Percentiles rank a stretch among this genome's conserved stretches.
phyloP scores from a whole-genome alignment of 345 rosid species.

The Isatis tinctoria region DNA sequence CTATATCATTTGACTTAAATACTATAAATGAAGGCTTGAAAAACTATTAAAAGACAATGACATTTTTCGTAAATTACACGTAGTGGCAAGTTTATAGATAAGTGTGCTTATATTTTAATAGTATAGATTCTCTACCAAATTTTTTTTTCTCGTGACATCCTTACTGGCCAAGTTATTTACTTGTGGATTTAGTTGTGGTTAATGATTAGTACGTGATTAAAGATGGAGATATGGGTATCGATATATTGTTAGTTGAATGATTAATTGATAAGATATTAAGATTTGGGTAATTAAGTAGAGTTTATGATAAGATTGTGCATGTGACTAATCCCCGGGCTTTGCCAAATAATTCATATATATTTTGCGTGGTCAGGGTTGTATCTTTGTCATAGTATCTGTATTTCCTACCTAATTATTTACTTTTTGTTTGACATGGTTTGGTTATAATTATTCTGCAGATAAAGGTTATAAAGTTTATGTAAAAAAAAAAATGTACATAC shows the following conservation, averaged over 20 bases:
- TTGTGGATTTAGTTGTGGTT: constrained; percentile 15
- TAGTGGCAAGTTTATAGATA: no score
- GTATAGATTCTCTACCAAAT: neutral
- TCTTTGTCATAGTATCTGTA: constrained; percentile 7
- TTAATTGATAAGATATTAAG: constrained; percentile 23
- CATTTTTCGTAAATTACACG: no score
- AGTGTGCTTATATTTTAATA: no score
- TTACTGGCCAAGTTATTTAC: constrained; percentile 8
- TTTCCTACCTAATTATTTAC: neutral
- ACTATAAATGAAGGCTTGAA: no score
- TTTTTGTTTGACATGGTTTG: neutral
- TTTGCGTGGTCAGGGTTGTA: neutral
- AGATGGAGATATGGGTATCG: constrained; percentile 24
- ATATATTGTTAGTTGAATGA: constrained; percentile 25
- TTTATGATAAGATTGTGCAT: constrained; percentile 26
- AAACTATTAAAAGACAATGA: no score
- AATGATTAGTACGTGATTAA: constrained; percentile 25
- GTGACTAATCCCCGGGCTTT: constrained; percentile 9
- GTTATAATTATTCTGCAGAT: neutral
- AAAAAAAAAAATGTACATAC: neutral
- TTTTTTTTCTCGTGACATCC: neutral
- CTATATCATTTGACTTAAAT: no score
- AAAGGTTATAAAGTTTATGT: neutral
- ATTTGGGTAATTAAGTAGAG: constrained; percentile 19
- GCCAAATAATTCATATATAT: neutral